Evolutionary conservation across 1,139 yeast genomes (phyloP).

Genomic region (Geotrichum australiense): DNA sequence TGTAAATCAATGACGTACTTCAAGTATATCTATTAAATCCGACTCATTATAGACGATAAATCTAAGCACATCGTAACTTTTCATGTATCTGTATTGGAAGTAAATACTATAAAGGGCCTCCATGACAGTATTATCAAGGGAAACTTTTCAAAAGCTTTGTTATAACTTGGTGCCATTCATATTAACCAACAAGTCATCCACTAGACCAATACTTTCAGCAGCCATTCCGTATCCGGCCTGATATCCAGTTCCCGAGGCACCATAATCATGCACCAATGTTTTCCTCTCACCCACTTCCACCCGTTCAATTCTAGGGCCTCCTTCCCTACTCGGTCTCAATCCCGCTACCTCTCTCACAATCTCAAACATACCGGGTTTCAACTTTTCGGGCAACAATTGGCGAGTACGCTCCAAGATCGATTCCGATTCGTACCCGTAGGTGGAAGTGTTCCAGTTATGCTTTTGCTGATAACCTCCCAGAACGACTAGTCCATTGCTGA

Average conservation of each 20-base stretch:
- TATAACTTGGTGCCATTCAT: not conserved
- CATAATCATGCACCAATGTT: conserved; percentile 56
- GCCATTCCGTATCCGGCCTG: conserved; percentile 69
- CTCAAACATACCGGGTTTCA: conserved; percentile 36
- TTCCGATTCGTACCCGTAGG: conserved; percentile 47
- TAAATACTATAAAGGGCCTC: no score
- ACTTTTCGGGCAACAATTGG: conserved; percentile 46
- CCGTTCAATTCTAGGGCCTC: conserved; percentile 58
- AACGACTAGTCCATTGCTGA: conserved; percentile 52
- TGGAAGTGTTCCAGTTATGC: conserved; percentile 51
- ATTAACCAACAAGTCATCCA: not conserved
- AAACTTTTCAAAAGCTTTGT: no score
- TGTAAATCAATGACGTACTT: no score
- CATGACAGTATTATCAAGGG: no score
- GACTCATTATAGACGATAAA: no score
- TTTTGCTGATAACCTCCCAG: conserved; percentile 63
- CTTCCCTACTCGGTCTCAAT: conserved; percentile 60
- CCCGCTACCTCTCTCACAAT: conserved; percentile 59
- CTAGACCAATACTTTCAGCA: conserved; percentile 38
- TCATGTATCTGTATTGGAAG: no score
- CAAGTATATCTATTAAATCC: no score
- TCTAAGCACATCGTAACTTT: no score
- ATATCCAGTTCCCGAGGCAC: conserved; percentile 73
- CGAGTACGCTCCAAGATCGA: conserved; percentile 55
- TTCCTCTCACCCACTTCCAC: conserved; percentile 45